A percentile compares a stretch with the other conserved stretches of the same genome.
These are phyloP conservation scores for Gentiana macrophylla DNA, from an alignment of 257 asterid species.

Conservation along the genomic window DNA sequence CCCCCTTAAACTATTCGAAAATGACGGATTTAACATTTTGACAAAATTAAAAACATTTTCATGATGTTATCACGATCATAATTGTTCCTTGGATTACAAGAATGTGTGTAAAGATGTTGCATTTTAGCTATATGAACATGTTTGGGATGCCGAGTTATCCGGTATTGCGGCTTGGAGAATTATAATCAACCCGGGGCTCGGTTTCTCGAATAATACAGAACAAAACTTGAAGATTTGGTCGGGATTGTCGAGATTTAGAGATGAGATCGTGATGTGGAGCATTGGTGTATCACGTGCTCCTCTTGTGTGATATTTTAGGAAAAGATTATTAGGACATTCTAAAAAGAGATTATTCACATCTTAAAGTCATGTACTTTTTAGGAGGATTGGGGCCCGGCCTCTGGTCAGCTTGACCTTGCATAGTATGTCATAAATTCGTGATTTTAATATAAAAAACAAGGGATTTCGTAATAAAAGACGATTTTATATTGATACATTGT, in stretches of 20 bases:
- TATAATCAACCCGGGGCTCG: conserved; percentile 75
- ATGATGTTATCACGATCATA: not conserved
- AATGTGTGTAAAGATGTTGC: conserved; percentile 65
- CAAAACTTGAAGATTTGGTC: conserved; percentile 58
- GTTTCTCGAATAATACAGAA: conserved; percentile 73
- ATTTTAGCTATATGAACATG: conserved; percentile 32
- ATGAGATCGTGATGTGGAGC: conserved; percentile 55
- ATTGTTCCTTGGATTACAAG: conserved; percentile 19
- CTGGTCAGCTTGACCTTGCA: no score
- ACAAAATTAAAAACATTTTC: no score
- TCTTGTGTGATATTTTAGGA: conserved; percentile 80
- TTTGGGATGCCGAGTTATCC: conserved; percentile 57
- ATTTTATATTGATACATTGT: no score
- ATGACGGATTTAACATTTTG: no score
- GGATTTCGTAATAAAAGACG: no score
- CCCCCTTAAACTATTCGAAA: no score
- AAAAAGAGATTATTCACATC: no score
- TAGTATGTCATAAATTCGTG: no score
- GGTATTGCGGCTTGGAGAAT: conserved; percentile 98
- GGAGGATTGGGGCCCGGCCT: no score
- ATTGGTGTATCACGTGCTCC: conserved; percentile 67
- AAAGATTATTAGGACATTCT: conserved; percentile 56
- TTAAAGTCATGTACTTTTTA: no score
- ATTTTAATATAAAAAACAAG: no score
- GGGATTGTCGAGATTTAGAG: conserved; percentile 39